Evolutionary conservation across 2,329 filamentous ascomycete species (phyloP).

Genomic region (Thyridium curvatum): DNA sequence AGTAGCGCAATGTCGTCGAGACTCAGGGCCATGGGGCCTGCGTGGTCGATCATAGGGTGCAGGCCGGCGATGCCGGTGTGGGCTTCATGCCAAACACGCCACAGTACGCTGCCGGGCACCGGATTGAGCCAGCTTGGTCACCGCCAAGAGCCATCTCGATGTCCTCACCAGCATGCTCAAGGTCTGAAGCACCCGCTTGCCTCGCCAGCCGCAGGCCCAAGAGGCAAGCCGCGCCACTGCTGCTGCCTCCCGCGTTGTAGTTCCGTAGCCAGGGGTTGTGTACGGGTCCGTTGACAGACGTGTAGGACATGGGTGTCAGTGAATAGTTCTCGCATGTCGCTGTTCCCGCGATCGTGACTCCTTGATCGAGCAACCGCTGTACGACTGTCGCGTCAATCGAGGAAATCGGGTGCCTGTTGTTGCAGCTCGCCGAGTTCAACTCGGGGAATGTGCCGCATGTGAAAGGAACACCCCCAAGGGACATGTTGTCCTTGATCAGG

Average conservation of each 20-base stretch:
- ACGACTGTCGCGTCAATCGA: conserved; percentile 27
- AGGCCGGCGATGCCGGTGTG: conserved; percentile 38
- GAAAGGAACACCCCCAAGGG: conserved; percentile 24
- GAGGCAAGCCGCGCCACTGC: conserved; percentile 25
- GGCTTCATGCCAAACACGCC: conserved; percentile 39
- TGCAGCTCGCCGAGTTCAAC: conserved; percentile 13
- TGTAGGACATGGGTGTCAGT: conserved; percentile 26
- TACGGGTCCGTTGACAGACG: conserved; percentile 25
- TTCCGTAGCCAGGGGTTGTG: conserved; percentile 24
- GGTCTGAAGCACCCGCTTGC: conserved; percentile 5
- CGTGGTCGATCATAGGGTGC: conserved; percentile 35
- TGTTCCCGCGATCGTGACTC: conserved; percentile 24
- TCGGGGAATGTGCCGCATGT: conserved; percentile 25
- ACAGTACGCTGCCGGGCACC: conserved; percentile 29
- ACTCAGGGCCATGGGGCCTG: conserved; percentile 35
- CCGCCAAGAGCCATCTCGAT: conserved; percentile 28
- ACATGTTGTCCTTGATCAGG: conserved; percentile 27
- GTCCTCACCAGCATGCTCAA: conserved; percentile 14
- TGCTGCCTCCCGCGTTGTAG: conserved; percentile 27
- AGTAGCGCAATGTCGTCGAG: conserved; percentile 34
- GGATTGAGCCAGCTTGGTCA: conserved; percentile 30
- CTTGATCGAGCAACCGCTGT: conserved; percentile 23
- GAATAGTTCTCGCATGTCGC: conserved; percentile 31
- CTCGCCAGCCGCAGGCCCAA: conserved; percentile 15
- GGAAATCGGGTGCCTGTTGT: conserved; percentile 20